These are phyloP conservation scores for Russula sp. DNA, from an alignment of 768 basidiomycete species.

Conservation along the genomic window DNA sequence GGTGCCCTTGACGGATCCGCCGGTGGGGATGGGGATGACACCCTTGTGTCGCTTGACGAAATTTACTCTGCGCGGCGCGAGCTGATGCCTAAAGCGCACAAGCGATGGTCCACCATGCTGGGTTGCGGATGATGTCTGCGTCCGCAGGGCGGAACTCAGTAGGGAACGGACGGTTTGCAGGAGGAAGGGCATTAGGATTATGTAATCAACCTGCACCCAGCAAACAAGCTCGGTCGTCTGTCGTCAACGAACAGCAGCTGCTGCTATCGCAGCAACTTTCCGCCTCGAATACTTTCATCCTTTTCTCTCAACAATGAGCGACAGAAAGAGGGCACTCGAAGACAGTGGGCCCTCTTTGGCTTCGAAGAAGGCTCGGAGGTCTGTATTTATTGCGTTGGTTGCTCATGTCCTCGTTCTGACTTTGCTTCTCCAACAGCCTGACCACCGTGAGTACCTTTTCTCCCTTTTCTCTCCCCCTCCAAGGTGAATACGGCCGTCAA, in stretches of 20 bases:
- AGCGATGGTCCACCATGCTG: slow-evolving; percentile 7
- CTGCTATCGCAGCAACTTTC: background rate
- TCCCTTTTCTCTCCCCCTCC: slow-evolving; percentile 26
- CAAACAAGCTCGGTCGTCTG: background rate
- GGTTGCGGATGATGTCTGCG: background rate
- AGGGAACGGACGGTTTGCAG: slow-evolving; percentile 25
- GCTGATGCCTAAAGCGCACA: slow-evolving; percentile 36
- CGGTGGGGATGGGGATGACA: slow-evolving; percentile 72
- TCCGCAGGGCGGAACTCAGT: slow-evolving; percentile 12
- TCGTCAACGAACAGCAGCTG: slow-evolving; percentile 3
- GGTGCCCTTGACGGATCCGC: slow-evolving; percentile 90
- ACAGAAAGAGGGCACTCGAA: slow-evolving; percentile 19
- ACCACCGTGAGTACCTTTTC: slow-evolving; percentile 53
- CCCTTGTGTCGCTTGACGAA: slow-evolving; percentile 90
- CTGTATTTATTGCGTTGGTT: slow-evolving; percentile 20
- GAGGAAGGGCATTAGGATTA: slow-evolving; percentile 29
- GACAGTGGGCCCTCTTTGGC: slow-evolving; percentile 8
- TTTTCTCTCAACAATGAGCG: slow-evolving; percentile 11
- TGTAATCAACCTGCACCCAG: slow-evolving; percentile 5
- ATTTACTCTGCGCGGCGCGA: slow-evolving; percentile 80
- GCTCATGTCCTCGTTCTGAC: slow-evolving; percentile 12
- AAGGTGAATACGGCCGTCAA: slow-evolving; percentile 68
- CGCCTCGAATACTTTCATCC: background rate
- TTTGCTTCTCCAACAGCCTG: slow-evolving; percentile 40
- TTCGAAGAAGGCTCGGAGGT: slow-evolving; percentile 47